Evolutionary conservation across 164 flowering plant genomes (phyloP), one percentile per base, ranked within the genome.

Genomic region (Magnolia kwangsiensis): DNA sequence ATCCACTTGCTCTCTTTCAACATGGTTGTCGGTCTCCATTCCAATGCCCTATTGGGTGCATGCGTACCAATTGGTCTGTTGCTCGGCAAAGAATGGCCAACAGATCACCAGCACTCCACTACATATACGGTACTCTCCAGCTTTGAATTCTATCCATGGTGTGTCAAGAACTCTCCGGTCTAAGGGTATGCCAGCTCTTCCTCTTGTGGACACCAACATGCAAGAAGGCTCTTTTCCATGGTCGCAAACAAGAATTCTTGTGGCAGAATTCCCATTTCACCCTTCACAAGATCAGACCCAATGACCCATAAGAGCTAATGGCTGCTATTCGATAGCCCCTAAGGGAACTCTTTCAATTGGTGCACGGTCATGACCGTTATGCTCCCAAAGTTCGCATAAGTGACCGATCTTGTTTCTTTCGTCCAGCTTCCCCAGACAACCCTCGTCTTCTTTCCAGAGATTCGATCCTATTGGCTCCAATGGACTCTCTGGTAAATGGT

Each of bases 221-320:
- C 68, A 2, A 86, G 1, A 24, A 81, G 11, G 8, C 78, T 68
- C 45, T 78, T 77, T 1, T 45, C 63, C 37, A 29, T 24, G 7
- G 77, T 77, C 74, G 50, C 77, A n/a, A 7, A 23, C 45, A 58
- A 1, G 37, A 80, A 74, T 67, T 74, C 83, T 1, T 63, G 13
- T 1, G 80, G 66, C 27, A 77, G 37, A 1, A 77, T 3, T 13
- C 75, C 74, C 1, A 82, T 3, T 0, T 85, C 84, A 0, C 90
- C 93, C 3, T 37, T 59, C 0, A 88, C 89, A 0, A 88, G 73
- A 70, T 88, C 93, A 0, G 87, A 84, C 59, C 93, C 37, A 0
- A 88, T 79, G 24, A 88, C 74, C 93, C 93, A 88, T 69, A 86
- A 71, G 63, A 90, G 88, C 1, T 63, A 23, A 1, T 81, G 51